Percentiles rank a stretch among this genome's conserved stretches.
These are phyloP conservation scores for Chaetomium fimeti DNA, from an alignment of 495 filamentous ascomycete genomes.

Conservation along the genomic window DNA sequence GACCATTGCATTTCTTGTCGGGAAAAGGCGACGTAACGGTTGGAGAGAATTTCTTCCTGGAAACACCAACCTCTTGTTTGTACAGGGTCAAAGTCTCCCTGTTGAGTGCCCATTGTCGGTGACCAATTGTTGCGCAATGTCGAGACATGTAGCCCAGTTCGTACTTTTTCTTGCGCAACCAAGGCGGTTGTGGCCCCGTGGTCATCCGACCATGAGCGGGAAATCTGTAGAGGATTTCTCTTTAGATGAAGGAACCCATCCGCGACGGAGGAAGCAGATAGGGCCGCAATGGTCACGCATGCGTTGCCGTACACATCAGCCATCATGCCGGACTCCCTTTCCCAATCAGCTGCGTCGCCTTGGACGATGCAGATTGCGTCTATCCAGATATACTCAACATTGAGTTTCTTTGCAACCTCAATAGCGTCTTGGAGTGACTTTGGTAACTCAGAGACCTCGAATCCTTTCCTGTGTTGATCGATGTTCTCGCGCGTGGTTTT, in stretches of 20 bases:
- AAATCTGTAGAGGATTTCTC: neutral
- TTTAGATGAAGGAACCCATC: neutral
- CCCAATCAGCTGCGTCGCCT: neutral
- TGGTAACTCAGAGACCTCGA: neutral
- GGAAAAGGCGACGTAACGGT: neutral
- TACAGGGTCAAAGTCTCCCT: neutral
- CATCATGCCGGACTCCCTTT: neutral
- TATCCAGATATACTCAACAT: neutral
- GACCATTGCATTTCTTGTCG: neutral
- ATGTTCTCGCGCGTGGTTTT: neutral
- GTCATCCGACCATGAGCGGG: neutral
- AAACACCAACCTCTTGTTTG: neutral
- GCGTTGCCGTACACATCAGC: neutral
- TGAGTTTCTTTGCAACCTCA: neutral
- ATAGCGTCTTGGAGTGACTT: neutral
- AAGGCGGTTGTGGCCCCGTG: neutral
- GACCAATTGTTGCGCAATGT: neutral
- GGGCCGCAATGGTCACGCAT: neutral
- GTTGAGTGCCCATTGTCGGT: neutral
- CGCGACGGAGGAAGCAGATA: neutral
- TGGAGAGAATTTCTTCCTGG: neutral
- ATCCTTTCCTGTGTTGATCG: neutral
- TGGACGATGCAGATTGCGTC: neutral
- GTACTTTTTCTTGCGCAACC: neutral
- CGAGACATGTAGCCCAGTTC: neutral